phyloP scores from a whole-genome alignment of 345 rosid species.

The Eutrema heterophyllum region DNA sequence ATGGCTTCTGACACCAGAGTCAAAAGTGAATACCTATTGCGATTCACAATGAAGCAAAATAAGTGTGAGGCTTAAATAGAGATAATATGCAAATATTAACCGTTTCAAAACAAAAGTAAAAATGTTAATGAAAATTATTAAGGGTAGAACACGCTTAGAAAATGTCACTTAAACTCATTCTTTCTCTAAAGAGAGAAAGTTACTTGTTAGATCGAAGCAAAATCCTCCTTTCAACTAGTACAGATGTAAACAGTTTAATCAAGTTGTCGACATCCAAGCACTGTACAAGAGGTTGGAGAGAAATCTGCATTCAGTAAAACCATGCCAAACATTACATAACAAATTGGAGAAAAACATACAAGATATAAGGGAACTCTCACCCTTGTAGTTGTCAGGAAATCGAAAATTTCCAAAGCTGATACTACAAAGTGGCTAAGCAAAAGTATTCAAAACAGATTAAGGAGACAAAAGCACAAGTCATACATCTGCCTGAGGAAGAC shows the following conservation, averaged over 20 bases:
- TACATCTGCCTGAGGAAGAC: constrained; percentile 97
- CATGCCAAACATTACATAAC: constrained; percentile 13
- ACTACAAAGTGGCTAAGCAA: background rate
- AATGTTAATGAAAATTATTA: background rate
- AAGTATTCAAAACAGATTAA: constrained; percentile 11
- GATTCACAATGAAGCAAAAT: constrained; percentile 9
- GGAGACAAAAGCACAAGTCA: constrained; percentile 21
- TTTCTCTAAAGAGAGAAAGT: constrained; percentile 15
- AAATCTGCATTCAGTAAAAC: constrained; percentile 62
- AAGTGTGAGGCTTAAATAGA: constrained; percentile 6
- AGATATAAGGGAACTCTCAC: background rate
- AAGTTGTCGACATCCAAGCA: constrained; percentile 96
- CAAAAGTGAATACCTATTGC: constrained; percentile 82
- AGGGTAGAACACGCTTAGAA: background rate
- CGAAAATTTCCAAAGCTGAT: background rate
- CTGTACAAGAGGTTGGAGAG: constrained; percentile 92
- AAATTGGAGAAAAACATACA: background rate
- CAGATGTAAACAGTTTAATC: constrained; percentile 81
- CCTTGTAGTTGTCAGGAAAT: constrained; percentile 10
- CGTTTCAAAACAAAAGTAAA: background rate
- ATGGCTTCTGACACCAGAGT: constrained; percentile 90
- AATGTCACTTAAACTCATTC: background rate
- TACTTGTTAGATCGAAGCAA: constrained; percentile 97
- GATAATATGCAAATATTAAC: background rate
- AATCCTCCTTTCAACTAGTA: constrained; percentile 87